Evolutionary conservation across 352 stramenopile genomes (phyloP).

Genomic region (Plasmopara halstedii): DNA sequence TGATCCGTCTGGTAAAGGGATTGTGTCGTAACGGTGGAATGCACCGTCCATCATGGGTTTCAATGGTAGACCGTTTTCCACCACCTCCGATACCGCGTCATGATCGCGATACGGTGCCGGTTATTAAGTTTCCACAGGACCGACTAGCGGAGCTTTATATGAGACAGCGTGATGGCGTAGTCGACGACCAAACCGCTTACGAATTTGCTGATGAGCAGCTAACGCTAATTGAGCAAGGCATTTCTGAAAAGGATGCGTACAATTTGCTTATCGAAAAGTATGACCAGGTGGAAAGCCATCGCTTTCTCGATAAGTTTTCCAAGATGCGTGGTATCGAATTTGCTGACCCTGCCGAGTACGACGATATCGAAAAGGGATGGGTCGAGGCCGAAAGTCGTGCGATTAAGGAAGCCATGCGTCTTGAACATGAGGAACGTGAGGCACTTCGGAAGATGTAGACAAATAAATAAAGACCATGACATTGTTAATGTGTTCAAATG

Average conservation of each 20-base stretch:
- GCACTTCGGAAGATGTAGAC: constrained; percentile 60
- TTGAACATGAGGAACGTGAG: constrained; percentile 77
- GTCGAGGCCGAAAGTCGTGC: constrained; percentile 67
- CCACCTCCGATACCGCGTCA: constrained; percentile 61
- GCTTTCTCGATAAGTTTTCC: constrained; percentile 79
- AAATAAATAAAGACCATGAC: not conserved
- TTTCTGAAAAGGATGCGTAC: constrained; percentile 74
- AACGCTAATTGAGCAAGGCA: constrained; percentile 75
- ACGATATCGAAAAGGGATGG: constrained; percentile 78
- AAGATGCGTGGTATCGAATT: constrained; percentile 75
- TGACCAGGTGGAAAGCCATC: constrained; percentile 69
- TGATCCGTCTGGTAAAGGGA: constrained; percentile 73
- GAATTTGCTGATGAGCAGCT: constrained; percentile 84
- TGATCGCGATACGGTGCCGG: constrained; percentile 64
- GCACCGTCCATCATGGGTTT: constrained; percentile 56
- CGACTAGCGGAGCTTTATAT: constrained; percentile 78
- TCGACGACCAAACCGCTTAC: constrained; percentile 76
- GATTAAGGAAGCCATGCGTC: constrained; percentile 80
- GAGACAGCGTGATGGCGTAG: constrained; percentile 54
- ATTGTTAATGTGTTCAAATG: no score
- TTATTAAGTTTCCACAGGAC: constrained; percentile 82
- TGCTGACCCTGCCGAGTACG: constrained; percentile 63
- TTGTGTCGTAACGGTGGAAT: constrained; percentile 76
- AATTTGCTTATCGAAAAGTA: constrained; percentile 80
- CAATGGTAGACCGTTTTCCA: constrained; percentile 70